Evolutionary conservation across 345 rosid species (phyloP).

Genomic region (Noccaea bulbosa): DNA sequence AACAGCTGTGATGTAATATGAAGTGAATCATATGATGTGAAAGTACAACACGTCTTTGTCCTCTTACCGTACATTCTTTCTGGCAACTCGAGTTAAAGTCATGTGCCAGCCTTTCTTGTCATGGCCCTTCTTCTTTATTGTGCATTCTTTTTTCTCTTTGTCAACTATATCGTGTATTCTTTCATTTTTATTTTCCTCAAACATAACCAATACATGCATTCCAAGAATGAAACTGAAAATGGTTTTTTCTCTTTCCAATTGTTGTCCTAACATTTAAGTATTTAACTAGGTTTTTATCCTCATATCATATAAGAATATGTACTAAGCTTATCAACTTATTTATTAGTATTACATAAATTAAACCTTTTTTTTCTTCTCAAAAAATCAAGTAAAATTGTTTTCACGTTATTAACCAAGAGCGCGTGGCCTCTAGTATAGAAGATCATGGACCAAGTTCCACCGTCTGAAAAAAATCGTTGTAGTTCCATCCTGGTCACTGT

Average conservation of each 20-base stretch:
- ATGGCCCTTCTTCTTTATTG: slow-evolving; percentile 2
- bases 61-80: slow-evolving; percentile 44
- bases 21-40: slow-evolving; percentile 31
- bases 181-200: neutral
- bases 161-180: neutral
- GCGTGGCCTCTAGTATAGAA: too few species aligned
- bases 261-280: neutral
- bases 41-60: slow-evolving; percentile 48
- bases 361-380: too few species aligned
- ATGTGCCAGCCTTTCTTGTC: slow-evolving; percentile 36
- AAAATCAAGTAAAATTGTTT: too few species aligned
- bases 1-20: slow-evolving; percentile 39
- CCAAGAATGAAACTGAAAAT: slow-evolving; percentile 4
- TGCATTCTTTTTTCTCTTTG: neutral
- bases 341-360: too few species aligned
- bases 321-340: too few species aligned
- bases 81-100: slow-evolving; percentile 37
- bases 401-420: too few species aligned
- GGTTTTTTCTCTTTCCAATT: too few species aligned
- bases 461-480: too few species aligned
- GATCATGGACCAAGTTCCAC: too few species aligned
- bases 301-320: too few species aligned
- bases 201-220: neutral
- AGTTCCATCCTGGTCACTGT: too few species aligned
- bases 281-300: neutral